Evolutionary conservation across 257 asterid genomes (phyloP).

Genomic region (Lycium ferocissimum): DNA sequence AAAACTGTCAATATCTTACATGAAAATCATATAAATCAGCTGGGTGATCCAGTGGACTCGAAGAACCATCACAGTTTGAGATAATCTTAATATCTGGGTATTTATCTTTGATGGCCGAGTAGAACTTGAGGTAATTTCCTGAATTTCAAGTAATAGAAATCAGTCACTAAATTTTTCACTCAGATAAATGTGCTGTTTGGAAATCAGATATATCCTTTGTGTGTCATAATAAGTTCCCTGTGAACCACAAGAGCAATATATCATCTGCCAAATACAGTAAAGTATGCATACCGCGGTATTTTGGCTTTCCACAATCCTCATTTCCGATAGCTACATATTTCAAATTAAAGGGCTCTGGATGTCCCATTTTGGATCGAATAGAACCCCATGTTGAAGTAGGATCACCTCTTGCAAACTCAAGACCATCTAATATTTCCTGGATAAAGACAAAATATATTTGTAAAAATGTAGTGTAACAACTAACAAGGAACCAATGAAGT

Average conservation of each 20-base stretch:
- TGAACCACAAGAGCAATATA: not conserved
- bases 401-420: constrained; percentile 91
- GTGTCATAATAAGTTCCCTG: not conserved
- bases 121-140: constrained; percentile 95
- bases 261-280: constrained; percentile 15
- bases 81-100: constrained; percentile 85
- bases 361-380: constrained; percentile 87
- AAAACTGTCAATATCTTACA: constrained; percentile 49
- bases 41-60: constrained; percentile 77
- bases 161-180: not conserved
- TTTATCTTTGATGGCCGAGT: constrained; percentile 62
- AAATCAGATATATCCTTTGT: not conserved
- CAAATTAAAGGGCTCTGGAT: constrained; percentile 86
- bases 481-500: not conserved
- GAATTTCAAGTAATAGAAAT: constrained; percentile 39
- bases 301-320: constrained; percentile 88
- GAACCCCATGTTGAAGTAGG: constrained; percentile 89
- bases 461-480: constrained; percentile 1
- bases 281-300: constrained; percentile 67
- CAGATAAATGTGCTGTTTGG: not conserved
- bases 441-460: constrained; percentile 28
- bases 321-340: constrained; percentile 94
- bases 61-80: constrained; percentile 90
- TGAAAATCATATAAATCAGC: constrained; percentile 92
- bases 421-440: constrained; percentile 89